Percentiles rank a stretch among this genome's conserved stretches.
These are phyloP conservation scores for Backusella mclennaniae DNA, from an alignment of 192 early-diverging fungal species.

Conservation along the genomic window DNA sequence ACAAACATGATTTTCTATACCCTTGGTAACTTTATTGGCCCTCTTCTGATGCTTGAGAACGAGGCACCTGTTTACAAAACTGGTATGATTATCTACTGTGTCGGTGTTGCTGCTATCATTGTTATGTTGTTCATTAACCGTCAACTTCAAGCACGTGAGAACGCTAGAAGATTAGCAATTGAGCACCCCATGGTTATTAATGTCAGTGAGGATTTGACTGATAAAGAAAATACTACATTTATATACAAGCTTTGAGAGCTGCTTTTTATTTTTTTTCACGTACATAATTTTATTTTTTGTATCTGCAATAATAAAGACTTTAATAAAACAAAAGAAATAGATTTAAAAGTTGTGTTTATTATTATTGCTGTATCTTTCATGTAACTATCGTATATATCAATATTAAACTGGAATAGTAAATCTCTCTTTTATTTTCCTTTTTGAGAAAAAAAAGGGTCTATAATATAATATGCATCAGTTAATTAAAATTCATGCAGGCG, in stretches of 20 bases:
- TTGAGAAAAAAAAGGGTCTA: too few species aligned
- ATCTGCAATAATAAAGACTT: too few species aligned
- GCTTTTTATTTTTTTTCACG: neutral
- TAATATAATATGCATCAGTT: too few species aligned
- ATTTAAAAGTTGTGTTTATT: too few species aligned
- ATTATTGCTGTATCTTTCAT: too few species aligned
- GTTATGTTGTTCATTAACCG: slow-evolving; percentile 11
- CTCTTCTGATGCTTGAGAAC: slow-evolving; percentile 10
- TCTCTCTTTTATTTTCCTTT: too few species aligned
- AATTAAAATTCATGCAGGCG: too few species aligned
- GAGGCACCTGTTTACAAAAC: slow-evolving; percentile 19
- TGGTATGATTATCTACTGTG: slow-evolving; percentile 9
- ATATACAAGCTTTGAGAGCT: slow-evolving; percentile 17
- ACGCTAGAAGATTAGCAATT: neutral
- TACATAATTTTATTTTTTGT: neutral
- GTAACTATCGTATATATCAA: too few species aligned
- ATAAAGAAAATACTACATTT: slow-evolving; percentile 12
- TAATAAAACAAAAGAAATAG: too few species aligned
- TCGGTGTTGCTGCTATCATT: slow-evolving; percentile 5
- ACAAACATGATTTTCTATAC: slow-evolving; percentile 15
- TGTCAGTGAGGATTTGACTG: slow-evolving; percentile 19
- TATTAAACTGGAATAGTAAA: too few species aligned
- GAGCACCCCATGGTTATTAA: neutral
- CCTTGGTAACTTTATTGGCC: slow-evolving; percentile 23
- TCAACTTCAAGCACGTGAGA: neutral